Base-by-base conservation (phyloP, 345 rosid genomes). In the Linum lewisii region DNA sequence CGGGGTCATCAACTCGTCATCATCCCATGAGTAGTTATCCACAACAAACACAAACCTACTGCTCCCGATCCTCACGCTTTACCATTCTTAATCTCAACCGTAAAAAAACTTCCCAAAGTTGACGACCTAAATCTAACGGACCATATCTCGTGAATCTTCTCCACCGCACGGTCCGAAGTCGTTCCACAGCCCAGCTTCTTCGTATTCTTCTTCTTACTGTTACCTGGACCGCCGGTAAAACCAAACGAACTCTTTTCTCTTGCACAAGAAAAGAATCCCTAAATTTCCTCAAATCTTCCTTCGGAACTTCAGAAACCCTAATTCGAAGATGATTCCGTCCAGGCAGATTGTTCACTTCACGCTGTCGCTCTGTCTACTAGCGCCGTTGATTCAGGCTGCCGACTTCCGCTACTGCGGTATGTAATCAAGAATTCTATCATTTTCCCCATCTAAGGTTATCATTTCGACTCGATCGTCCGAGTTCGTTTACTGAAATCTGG, bases 331-430 rank as follows among this genome's bases (percentile, higher is more conserved):
- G 71, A 49, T 14, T 58, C 52, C 18, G 6, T 21, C 13, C 61
- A 44, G n/a, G 67, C 22, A 44, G 22, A 23, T 62, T 5, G 60
- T 25, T 4, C 20, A 68, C 23, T 25, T 63, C 18, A 11, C 57
- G 24, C 37, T 73, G 26, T 71, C 72, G 67, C 73, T 78, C 44
- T 67, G 74, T 59, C 59, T 78, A 69, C 52, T 75, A 21, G 70
- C 64, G 56, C 66, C 77, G 19, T 63, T 76, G 63, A 51, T 69
- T n/a, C 66, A 13, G 57, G 86, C 95, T 54, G 69, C 75, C 58
- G 83, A 81, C 53, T 73, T 87, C 59, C 58, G 61, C 8, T 87
- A 87, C 74, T 87, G 95, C 64, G 78, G 95, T 82, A 32, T 55
- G 82, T 42, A 42, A 29, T 29, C 34, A 29, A 29, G 7, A 42